Evolutionary conservation across 352 stramenopile species (phyloP), one percentile per base, ranked within the genome.

Genomic region (Globisporangium polare): DNA sequence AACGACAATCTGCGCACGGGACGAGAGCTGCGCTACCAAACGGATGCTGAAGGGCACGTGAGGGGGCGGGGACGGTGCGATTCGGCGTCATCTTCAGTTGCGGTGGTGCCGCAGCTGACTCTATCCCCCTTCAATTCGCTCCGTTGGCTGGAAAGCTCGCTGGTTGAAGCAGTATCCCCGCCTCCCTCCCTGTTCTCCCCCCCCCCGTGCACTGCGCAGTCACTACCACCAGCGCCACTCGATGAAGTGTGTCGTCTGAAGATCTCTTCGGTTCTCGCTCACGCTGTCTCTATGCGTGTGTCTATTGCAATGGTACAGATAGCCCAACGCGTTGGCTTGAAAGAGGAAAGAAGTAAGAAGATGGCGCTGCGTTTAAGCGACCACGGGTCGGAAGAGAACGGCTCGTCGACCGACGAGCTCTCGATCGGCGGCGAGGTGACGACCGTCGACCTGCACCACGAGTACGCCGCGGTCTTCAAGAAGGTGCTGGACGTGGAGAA

Each of bases 401-500:
- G 26, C 13, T 9, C 41, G 39, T 9, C 41, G 39, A 5, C 18
- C n/a, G 54, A 54, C 56, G 55, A 54, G 26, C 39, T 45, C 8
- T n/a, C 41, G 18, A 53, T 37, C 13, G 43, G 56, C 22, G 56
- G 29, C 9, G 51, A 45, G 18, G 26, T 20, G 20, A 45, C 33
- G n/a, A n/a, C 18, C 20, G 26, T 53, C 29, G 58, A 63, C 17
- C 47, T 63, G 47, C 47, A 56, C 35, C 43, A 56, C 33, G 64
- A 71, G 47, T 68, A 71, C 60, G 66, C 79, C 20, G 66, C 75
- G 13, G 62, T 79, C 47, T 69, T 91, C 54, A 60, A 53, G 15
- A 74, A 69, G 47, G 62, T 88, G n/a, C 72, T 92, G 31, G 62
- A 60, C 18, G 70, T 87, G 29, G 82, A 92, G 41, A 74, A 66